phyloP scores from a whole-genome alignment of 2,329 filamentous ascomycete species.

The Aspergillaceae sp. region DNA sequence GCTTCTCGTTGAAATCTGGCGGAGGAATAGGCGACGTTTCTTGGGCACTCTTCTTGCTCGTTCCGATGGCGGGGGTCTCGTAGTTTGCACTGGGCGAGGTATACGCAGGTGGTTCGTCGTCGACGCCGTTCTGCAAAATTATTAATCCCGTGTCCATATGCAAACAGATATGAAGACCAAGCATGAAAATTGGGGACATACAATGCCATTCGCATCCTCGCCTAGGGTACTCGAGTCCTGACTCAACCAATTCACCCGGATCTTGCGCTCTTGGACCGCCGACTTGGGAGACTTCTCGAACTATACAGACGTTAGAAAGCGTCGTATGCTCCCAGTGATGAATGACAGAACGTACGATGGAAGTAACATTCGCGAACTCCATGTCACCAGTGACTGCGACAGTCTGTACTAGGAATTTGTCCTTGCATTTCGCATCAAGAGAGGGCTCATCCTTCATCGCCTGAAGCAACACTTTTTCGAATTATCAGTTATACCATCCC shows the following conservation, averaged over 20 bases:
- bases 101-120: slow-evolving; percentile 46
- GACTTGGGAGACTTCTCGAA: slow-evolving; percentile 70
- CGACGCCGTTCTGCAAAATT: slow-evolving; percentile 17
- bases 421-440: slow-evolving; percentile 77
- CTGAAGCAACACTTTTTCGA: slow-evolving; percentile 70
- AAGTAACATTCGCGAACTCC: slow-evolving; percentile 69
- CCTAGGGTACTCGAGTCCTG: slow-evolving; percentile 40
- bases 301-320: slow-evolving; percentile 36
- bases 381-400: slow-evolving; percentile 74
- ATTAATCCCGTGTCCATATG: too few species aligned
- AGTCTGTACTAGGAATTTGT: slow-evolving; percentile 96
- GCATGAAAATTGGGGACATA: slow-evolving; percentile 13
- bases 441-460: slow-evolving; percentile 95
- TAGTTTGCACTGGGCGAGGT: slow-evolving; percentile 46
- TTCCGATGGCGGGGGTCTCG: slow-evolving; percentile 37
- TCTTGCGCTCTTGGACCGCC: slow-evolving; percentile 85
- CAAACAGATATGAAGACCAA: not conserved
- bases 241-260: slow-evolving; percentile 77
- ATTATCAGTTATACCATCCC: too few species aligned
- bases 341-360: slow-evolving; percentile 56
- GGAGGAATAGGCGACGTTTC: slow-evolving; percentile 26
- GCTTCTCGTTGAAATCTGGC: slow-evolving; percentile 28
- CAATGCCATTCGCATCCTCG: slow-evolving; percentile 27
- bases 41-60: slow-evolving; percentile 34
- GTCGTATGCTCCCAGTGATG: not conserved